Conservation (phyloP, 768 basidiomycete genomes). For the Hortiboletus flavorubellus region DNA sequence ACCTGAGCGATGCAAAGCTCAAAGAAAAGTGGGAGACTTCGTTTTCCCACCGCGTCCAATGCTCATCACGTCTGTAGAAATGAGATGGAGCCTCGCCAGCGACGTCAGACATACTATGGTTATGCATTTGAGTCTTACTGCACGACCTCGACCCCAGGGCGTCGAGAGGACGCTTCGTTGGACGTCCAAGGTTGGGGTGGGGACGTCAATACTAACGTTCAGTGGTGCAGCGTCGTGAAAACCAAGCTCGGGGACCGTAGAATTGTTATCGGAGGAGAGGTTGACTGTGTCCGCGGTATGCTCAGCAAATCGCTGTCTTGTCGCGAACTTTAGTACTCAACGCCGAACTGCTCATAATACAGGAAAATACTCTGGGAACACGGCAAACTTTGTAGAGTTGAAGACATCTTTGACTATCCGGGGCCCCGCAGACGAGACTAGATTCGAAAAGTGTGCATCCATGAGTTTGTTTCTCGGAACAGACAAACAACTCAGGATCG, state of each 20-base stretch:
- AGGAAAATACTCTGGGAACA: slow-evolving; percentile 60
- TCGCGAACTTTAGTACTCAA: neutral
- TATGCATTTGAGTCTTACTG: slow-evolving; percentile 91
- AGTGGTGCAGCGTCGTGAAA: slow-evolving; percentile 89
- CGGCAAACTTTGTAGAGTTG: slow-evolving; percentile 76
- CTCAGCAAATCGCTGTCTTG: neutral
- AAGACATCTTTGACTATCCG: slow-evolving; percentile 81
- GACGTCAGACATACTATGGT: slow-evolving; percentile 71
- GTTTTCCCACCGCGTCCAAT: neutral
- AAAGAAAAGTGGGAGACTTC: slow-evolving; percentile 54
- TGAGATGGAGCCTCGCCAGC: slow-evolving; percentile 60
- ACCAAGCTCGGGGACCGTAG: slow-evolving; percentile 73
- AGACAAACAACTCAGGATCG: slow-evolving; percentile 1
- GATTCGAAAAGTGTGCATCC: slow-evolving; percentile 69
- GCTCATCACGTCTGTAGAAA: slow-evolving; percentile 42
- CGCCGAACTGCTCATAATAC: neutral
- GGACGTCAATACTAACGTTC: slow-evolving; percentile 82
- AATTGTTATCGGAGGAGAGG: slow-evolving; percentile 83
- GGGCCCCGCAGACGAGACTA: slow-evolving; percentile 57
- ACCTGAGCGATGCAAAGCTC: slow-evolving; percentile 55
- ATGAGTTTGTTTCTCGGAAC: neutral
- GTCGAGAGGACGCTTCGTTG: slow-evolving; percentile 19
- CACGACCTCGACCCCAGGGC: slow-evolving; percentile 42
- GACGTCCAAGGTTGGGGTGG: slow-evolving; percentile 61
- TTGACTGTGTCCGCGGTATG: slow-evolving; percentile 82